Base-by-base conservation (phyloP, 2,329 filamentous ascomycete species). In the Lasiodiplodia sp. region DNA sequence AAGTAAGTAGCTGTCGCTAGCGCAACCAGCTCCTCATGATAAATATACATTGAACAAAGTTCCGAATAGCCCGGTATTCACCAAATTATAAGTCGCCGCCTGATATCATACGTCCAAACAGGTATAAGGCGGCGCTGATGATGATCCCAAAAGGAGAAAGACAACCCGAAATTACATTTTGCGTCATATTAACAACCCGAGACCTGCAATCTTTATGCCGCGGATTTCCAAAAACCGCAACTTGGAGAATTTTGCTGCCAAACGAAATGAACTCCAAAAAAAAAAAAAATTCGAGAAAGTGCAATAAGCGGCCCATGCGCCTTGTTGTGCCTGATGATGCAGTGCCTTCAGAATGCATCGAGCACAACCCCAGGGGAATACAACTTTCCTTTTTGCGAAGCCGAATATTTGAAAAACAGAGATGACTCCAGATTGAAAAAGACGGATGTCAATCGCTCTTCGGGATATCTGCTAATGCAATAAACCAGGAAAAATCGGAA, bases 401-500 rank as follows among this genome's bases (percentile, higher is more conserved):
- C 58, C 44, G 23, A 21, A 6, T 63, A 37, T 18, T n/a, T 7
- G 18, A 14, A 31, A 60, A 60, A 60, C n/a, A n/a, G 21, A 38
- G 51, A 52, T 37, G 25, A n/a, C 58, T 25, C 40, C 25, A 8
- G 51, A 64, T 28, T 34, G 60, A 64, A 51, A 25, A n/a, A 52
- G 25, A 64, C 28, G 57, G 44, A 47, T 62, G 21, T 51, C 25
- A 60, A 49, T 52, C 47, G 60, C 60, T 64, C 60, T 52, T 53
- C 51, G 60, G 60, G 60, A 64, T 64, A 64, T 64, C 60, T 64
- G 60, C 60, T 47, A 52, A 64, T 64, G 60, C 60, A 64, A 64
- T 52, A 21, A 38, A 64, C 18, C 60, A 52, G 44, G 60, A 34
- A 64, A 64, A 25, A 51, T 38, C 25, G 47, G 28, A 64, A 37